Conservation (phyloP, 805 yeast species). For the Grigorovia humatica region DNA sequence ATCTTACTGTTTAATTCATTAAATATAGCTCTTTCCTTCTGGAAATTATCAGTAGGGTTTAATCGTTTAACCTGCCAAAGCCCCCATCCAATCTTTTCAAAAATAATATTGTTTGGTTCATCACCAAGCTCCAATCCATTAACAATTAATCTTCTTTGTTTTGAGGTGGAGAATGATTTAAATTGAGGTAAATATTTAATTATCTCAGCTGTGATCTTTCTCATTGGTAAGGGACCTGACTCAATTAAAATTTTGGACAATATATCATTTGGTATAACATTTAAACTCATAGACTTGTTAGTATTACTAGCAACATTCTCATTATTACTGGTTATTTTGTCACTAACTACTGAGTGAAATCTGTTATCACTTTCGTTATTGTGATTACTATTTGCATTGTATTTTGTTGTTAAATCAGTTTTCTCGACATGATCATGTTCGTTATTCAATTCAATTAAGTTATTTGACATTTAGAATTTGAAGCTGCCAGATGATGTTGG, state of each 20-base stretch:
- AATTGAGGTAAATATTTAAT: constrained; percentile 67
- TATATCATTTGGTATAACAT: constrained; percentile 22
- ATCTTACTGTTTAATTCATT: constrained; percentile 32
- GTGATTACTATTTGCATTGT: too few species aligned
- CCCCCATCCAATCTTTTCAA: constrained; percentile 96
- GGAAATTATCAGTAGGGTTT: constrained; percentile 9
- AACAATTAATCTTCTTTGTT: constrained; percentile 83
- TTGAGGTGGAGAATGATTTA: constrained; percentile 68
- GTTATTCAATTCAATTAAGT: too few species aligned
- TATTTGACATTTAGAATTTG: too few species aligned
- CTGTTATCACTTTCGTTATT: too few species aligned
- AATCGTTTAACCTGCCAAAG: constrained; percentile 69
- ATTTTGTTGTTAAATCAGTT: too few species aligned
- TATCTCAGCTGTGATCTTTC: constrained; percentile 75
- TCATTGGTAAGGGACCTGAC: constrained; percentile 83
- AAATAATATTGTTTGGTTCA: constrained; percentile 43
- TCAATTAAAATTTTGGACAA: constrained; percentile 55
- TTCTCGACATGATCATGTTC: too few species aligned
- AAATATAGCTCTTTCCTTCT: constrained; percentile 33
- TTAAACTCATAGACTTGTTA: too few species aligned
- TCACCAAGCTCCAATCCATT: constrained; percentile 72
- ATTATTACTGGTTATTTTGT: too few species aligned
- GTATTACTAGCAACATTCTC: too few species aligned
- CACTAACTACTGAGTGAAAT: too few species aligned
- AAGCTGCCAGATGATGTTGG: too few species aligned